phyloP scores from a whole-genome alignment of 768 basidiomycete genomes.

The Holtermannia corniformis region DNA sequence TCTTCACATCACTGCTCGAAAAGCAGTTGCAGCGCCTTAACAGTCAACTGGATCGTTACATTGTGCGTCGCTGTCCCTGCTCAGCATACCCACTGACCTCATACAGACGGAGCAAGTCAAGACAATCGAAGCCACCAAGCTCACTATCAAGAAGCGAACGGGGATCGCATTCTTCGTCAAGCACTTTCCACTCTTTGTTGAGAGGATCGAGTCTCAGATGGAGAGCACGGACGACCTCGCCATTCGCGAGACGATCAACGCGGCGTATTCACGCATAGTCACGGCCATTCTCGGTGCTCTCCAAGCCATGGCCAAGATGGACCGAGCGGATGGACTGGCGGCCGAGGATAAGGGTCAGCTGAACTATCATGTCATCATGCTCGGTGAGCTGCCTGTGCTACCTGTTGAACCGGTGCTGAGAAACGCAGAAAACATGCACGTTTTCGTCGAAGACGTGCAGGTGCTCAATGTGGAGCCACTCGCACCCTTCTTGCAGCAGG shows the following conservation, averaged over 20 bases:
- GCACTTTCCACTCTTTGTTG: slow-evolving; percentile 77
- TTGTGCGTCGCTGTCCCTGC: slow-evolving; percentile 29
- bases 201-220: slow-evolving; percentile 74
- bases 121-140: slow-evolving; percentile 77
- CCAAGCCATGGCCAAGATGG: slow-evolving; percentile 92
- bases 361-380: slow-evolving; percentile 89
- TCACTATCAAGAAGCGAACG: slow-evolving; percentile 82
- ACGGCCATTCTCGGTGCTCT: slow-evolving; percentile 84
- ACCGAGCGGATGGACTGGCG: slow-evolving; percentile 53
- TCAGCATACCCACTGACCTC: too few species aligned
- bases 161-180: slow-evolving; percentile 88
- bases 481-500: slow-evolving; percentile 56
- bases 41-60: slow-evolving; percentile 60
- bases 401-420: not conserved
- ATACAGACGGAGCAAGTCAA: slow-evolving; percentile 74
- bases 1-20: slow-evolving; percentile 61
- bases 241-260: slow-evolving; percentile 65
- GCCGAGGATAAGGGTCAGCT: slow-evolving; percentile 89
- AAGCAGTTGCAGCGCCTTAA: slow-evolving; percentile 73
- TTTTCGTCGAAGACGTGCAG: slow-evolving; percentile 74
- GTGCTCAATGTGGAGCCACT: slow-evolving; percentile 59
- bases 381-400: slow-evolving; percentile 56
- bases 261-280: slow-evolving; percentile 78
- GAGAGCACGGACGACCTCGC: slow-evolving; percentile 55
- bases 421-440: slow-evolving; percentile 83